phyloP scores from a whole-genome alignment of 2,329 filamentous ascomycete genomes.

The Fusarium foetens region DNA sequence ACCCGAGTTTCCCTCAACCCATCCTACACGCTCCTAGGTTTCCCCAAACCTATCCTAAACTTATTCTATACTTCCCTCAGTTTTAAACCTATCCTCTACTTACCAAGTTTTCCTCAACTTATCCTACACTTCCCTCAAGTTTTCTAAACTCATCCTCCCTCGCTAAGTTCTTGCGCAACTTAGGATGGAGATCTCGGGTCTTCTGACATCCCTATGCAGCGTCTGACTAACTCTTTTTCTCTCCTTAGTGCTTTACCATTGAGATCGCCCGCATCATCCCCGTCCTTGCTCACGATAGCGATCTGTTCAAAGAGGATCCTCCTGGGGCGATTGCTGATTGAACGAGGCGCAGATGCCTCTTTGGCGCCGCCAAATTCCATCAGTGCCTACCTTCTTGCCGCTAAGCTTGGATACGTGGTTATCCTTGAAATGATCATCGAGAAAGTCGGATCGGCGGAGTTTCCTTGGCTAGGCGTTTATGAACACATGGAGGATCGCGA shows the following conservation, averaged over 20 bases:
- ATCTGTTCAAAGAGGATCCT: conserved; percentile 10
- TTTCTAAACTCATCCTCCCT: background rate
- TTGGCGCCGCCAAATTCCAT: conserved; percentile 18
- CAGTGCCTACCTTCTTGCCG: conserved; percentile 27
- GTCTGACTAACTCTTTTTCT: background rate
- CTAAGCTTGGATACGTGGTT: conserved; percentile 20
- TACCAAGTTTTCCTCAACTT: background rate
- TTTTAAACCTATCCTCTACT: background rate
- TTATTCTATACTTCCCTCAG: background rate
- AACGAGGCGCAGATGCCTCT: conserved; percentile 31
- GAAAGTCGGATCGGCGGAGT: background rate
- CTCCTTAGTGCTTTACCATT: background rate
- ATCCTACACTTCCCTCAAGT: background rate
- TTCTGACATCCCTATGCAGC: background rate
- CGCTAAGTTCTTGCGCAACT: background rate
- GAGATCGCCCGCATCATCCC: background rate
- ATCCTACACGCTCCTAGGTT: no score
- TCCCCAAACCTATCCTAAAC: no score
- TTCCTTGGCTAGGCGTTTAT: conserved; percentile 29
- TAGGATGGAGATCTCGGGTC: background rate
- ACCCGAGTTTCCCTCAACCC: no score
- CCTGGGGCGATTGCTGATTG: conserved; percentile 25
- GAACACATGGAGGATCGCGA: conserved; percentile 3
- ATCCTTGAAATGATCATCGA: conserved; percentile 32
- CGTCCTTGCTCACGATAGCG: conserved; percentile 27